Percentiles rank a stretch among this genome's conserved stretches.
These are phyloP conservation scores for Leptodontidium sp. DNA, from an alignment of 2,329 filamentous ascomycete genomes.

Conservation along the genomic window DNA sequence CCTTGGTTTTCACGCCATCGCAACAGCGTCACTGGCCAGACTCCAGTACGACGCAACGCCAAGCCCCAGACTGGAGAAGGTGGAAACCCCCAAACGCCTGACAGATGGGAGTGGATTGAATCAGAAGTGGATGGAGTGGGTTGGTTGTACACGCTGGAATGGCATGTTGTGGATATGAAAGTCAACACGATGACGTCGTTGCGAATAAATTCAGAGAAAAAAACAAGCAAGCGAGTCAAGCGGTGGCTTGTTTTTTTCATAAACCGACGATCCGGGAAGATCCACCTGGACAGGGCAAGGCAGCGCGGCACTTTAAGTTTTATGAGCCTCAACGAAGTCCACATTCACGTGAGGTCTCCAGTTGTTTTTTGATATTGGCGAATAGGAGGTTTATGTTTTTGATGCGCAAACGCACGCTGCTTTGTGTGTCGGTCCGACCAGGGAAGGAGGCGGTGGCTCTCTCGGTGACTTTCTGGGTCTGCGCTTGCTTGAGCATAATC, in stretches of 20 bases:
- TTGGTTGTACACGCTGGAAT: not conserved
- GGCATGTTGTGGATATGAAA: constrained; percentile 2
- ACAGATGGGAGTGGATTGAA: constrained; percentile 9
- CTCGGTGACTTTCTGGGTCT: constrained; percentile 27
- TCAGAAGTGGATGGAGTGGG: not conserved
- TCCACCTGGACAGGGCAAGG: not conserved
- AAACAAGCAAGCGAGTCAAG: constrained; percentile 19
- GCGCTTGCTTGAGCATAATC: not conserved
- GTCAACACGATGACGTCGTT: constrained; percentile 28
- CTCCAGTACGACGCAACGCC: constrained; percentile 16
- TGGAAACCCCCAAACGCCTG: constrained; percentile 28
- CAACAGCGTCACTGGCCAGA: constrained; percentile 2
- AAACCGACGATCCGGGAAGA: constrained; percentile 7
- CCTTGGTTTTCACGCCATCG: constrained; percentile 10
- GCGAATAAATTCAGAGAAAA: not conserved
- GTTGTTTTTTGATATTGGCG: not conserved
- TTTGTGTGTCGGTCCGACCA: constrained; percentile 16
- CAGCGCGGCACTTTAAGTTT: no score
- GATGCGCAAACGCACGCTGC: constrained; percentile 4
- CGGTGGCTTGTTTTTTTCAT: not conserved
- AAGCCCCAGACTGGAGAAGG: constrained; percentile 28
- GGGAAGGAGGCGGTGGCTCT: constrained; percentile 23
- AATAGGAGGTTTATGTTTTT: not conserved
- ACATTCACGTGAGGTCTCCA: constrained; percentile 16
- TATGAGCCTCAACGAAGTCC: not conserved